Evolutionary conservation across 1,284 basidiomycete genomes (phyloP).

Genomic region (Pseudozyma flocculosa): DNA sequence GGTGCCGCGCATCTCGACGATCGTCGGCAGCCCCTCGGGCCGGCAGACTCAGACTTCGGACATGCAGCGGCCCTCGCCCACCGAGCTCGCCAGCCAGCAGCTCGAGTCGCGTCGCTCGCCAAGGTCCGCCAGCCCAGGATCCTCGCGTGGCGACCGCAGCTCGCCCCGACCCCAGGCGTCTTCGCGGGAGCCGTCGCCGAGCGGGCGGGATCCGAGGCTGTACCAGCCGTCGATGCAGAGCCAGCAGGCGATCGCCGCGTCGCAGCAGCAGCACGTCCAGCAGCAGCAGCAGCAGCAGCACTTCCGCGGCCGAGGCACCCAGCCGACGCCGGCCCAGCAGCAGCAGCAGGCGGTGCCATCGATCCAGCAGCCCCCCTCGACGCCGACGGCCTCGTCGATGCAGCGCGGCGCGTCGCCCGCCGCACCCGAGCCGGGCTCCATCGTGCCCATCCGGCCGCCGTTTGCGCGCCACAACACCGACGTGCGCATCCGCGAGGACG

Average conservation of each 20-base stretch:
- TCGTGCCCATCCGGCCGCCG: slow-evolving; percentile 68
- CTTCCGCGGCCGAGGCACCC: neutral
- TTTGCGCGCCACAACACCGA: slow-evolving; percentile 80
- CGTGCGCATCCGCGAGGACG: slow-evolving; percentile 83
- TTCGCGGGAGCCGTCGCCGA: slow-evolving; percentile 23
- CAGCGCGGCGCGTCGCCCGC: slow-evolving; percentile 23
- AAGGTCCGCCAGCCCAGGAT: slow-evolving; percentile 15
- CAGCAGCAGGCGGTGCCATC: slow-evolving; percentile 57
- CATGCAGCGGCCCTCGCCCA: slow-evolving; percentile 30
- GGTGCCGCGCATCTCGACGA: slow-evolving; percentile 87
- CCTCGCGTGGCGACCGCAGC: slow-evolving; percentile 17
- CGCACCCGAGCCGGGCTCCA: slow-evolving; percentile 26
- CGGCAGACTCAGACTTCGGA: slow-evolving; percentile 34
- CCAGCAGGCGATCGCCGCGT: neutral
- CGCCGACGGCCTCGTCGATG: slow-evolving; percentile 53
- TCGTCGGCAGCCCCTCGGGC: slow-evolving; percentile 89
- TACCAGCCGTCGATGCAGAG: slow-evolving; percentile 4
- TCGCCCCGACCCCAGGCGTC: slow-evolving; percentile 22
- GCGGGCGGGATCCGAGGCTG: slow-evolving; percentile 7
- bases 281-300: slow-evolving; percentile 5
- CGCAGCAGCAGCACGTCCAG: slow-evolving; percentile 3
- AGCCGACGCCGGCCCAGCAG: slow-evolving; percentile 14
- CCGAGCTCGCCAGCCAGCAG: slow-evolving; percentile 20
- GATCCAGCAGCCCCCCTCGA: slow-evolving; percentile 53
- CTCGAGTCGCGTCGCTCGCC: slow-evolving; percentile 21